Evolutionary conservation across 2,329 filamentous ascomycete species (phyloP).

Genomic region (Microsporum canis): DNA sequence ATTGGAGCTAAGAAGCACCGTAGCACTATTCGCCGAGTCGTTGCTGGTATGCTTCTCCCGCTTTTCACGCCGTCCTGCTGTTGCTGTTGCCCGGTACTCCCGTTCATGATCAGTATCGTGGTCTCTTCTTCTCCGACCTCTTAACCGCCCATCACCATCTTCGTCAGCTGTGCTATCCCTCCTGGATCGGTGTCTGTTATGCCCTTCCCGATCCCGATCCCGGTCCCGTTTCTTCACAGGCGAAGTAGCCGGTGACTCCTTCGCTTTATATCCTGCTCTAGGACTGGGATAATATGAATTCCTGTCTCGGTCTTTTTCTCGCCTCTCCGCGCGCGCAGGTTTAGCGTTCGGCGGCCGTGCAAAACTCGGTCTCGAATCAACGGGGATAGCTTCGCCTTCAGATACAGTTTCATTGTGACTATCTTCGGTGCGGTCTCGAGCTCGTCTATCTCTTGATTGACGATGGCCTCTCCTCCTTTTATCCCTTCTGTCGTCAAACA

Average conservation of each 20-base stretch:
- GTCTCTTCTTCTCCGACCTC: slow-evolving; percentile 9
- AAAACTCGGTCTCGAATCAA: slow-evolving; percentile 23
- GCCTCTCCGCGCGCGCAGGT: slow-evolving; percentile 7
- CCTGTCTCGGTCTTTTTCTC: slow-evolving; percentile 9
- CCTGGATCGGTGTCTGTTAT: slow-evolving; percentile 15
- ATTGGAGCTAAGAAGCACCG: slow-evolving; percentile 38
- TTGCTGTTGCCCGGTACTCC: slow-evolving; percentile 6
- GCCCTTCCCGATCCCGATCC: slow-evolving; percentile 25
- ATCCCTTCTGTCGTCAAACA: slow-evolving; percentile 3
- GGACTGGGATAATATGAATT: slow-evolving; percentile 4
- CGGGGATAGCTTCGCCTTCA: slow-evolving; percentile 15
- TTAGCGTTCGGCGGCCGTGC: slow-evolving; percentile 20
- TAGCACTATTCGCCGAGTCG: slow-evolving; percentile 34
- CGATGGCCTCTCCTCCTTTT: background rate
- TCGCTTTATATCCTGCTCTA: slow-evolving; percentile 20
- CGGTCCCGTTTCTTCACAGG: slow-evolving; percentile 27
- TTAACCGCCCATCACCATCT: slow-evolving; percentile 19
- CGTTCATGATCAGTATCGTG: slow-evolving; percentile 9
- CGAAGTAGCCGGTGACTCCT: slow-evolving; percentile 28
- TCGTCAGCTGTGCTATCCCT: slow-evolving; percentile 21
- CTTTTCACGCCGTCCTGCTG: slow-evolving; percentile 15
- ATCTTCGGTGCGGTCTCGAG: slow-evolving; percentile 5
- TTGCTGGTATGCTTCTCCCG: slow-evolving; percentile 30
- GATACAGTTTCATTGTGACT: slow-evolving; percentile 16
- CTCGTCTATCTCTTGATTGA: background rate